phyloP scores from a whole-genome alignment of 768 basidiomycete genomes.

The Phallus indusiatus region DNA sequence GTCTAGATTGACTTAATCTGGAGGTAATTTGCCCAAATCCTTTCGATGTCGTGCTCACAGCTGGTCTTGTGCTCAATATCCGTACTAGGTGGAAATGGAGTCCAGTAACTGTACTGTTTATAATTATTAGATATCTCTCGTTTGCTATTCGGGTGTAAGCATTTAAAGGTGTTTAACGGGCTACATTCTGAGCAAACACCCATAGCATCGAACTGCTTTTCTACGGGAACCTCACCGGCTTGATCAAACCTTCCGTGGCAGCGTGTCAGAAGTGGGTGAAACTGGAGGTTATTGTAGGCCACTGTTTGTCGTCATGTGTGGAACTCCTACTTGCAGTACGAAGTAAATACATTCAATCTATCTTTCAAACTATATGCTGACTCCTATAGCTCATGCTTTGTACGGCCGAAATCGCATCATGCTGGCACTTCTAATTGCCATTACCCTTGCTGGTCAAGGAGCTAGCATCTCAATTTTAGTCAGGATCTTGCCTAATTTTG shows the following conservation, averaged over 20 bases:
- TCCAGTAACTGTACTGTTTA: not conserved
- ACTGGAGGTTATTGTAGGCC: not conserved
- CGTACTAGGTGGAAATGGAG: slow-evolving; percentile 2
- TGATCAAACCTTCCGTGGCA: not conserved
- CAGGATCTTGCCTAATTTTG: not conserved
- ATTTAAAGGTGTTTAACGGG: too few relatives aligned
- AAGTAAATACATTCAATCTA: not conserved
- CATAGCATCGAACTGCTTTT: slow-evolving; percentile 5
- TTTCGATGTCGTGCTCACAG: not conserved
- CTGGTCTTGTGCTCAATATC: not conserved
- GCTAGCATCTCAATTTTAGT: not conserved
- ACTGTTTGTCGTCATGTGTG: not conserved
- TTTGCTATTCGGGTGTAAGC: slow-evolving; percentile 2
- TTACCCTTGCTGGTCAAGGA: not conserved
- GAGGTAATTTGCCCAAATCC: not conserved
- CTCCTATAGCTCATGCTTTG: not conserved
- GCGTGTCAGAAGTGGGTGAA: not conserved
- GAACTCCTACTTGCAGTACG: slow-evolving; percentile 2
- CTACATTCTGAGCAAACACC: too few relatives aligned
- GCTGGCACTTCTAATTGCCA: not conserved
- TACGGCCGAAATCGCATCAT: not conserved
- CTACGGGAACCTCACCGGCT: not conserved
- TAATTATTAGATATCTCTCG: slow-evolving; percentile 3
- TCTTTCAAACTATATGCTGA: too few relatives aligned
- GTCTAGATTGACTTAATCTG: not conserved